Evolutionary conservation across 2,329 filamentous ascomycete species (phyloP).

Genomic region (Chaetomium sp.): DNA sequence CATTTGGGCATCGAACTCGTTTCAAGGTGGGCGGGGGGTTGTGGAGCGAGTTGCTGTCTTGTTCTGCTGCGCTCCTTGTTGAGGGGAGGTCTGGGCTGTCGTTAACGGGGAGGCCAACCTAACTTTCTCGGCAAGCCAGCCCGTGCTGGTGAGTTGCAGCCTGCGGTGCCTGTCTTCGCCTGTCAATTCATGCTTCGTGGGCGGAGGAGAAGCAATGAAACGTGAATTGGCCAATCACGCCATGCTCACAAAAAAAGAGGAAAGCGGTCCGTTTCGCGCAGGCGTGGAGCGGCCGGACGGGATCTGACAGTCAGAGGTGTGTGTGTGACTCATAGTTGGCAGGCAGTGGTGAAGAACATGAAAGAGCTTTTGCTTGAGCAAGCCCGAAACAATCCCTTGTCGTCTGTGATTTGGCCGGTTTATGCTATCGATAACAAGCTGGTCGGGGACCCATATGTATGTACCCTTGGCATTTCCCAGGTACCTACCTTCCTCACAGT

Average conservation of each 20-base stretch:
- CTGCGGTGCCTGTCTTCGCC: neutral
- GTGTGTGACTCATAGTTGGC: slow-evolving; percentile 18
- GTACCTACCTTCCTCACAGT: slow-evolving; percentile 3
- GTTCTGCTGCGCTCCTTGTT: neutral
- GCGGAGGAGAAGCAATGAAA: slow-evolving; percentile 15
- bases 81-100: too few relatives aligned
- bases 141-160: neutral
- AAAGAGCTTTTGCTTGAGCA: neutral
- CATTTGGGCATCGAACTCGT: slow-evolving; percentile 20
- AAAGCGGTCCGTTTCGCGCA: slow-evolving; percentile 16
- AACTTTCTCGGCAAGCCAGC: neutral
- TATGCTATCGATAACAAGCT: slow-evolving; percentile 17
- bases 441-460: neutral
- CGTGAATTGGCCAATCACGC: slow-evolving; percentile 23
- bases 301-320: neutral
- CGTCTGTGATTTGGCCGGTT: slow-evolving; percentile 8
- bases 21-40: neutral
- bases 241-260: slow-evolving; percentile 1
- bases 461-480: slow-evolving; percentile 18
- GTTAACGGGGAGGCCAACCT: slow-evolving; percentile 1
- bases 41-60: slow-evolving; percentile 1
- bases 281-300: neutral
- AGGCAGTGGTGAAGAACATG: neutral
- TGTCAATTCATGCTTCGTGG: slow-evolving; percentile 2
- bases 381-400: neutral